phyloP scores from a whole-genome alignment of 176 grass and related monocot genomes.

The Cenchrus purpureus region DNA sequence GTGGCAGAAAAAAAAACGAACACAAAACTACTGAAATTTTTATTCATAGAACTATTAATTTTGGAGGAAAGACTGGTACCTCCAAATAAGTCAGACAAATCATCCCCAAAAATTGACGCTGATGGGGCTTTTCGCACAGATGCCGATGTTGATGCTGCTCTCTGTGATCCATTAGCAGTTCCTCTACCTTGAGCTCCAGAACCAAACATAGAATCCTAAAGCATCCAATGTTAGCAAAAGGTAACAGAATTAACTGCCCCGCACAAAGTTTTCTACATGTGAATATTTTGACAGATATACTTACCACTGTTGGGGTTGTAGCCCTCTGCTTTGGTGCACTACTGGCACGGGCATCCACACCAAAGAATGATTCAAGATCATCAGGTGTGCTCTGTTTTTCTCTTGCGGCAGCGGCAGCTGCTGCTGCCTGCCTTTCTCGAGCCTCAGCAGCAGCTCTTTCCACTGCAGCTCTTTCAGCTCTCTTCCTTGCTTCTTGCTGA shows the following conservation, averaged over 20 bases:
- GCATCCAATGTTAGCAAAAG: slow-evolving; percentile 47
- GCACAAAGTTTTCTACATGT: not conserved
- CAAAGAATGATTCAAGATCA: slow-evolving; percentile 92
- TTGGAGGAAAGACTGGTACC: slow-evolving; percentile 33
- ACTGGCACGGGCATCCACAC: slow-evolving; percentile 51
- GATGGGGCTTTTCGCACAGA: slow-evolving; percentile 56
- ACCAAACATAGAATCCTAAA: slow-evolving; percentile 79
- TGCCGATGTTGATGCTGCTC: slow-evolving; percentile 56
- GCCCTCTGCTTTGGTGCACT: slow-evolving; percentile 70
- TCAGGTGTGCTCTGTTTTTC: slow-evolving; percentile 67
- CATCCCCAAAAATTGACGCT: slow-evolving; percentile 76
- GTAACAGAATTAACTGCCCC: slow-evolving; percentile 4
- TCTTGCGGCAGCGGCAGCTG: slow-evolving; percentile 54
- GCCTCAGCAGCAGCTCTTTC: slow-evolving; percentile 75
- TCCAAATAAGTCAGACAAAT: slow-evolving; percentile 86
- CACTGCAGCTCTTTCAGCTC: slow-evolving; percentile 66
- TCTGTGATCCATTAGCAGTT: slow-evolving; percentile 53
- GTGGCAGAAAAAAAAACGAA: slow-evolving; percentile 14
- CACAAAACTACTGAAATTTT: not conserved
- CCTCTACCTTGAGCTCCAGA: slow-evolving; percentile 63
- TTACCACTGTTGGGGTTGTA: slow-evolving; percentile 54
- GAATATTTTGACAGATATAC: slow-evolving; percentile 38
- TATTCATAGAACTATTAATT: slow-evolving; percentile 1
- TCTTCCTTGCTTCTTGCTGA: slow-evolving; percentile 66
- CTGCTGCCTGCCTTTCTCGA: slow-evolving; percentile 67